Percentiles rank a stretch among this genome's conserved stretches.
These are phyloP conservation scores for Eucalyptus curtisii DNA, from an alignment of 345 rosid genomes.

Conservation along the genomic window DNA sequence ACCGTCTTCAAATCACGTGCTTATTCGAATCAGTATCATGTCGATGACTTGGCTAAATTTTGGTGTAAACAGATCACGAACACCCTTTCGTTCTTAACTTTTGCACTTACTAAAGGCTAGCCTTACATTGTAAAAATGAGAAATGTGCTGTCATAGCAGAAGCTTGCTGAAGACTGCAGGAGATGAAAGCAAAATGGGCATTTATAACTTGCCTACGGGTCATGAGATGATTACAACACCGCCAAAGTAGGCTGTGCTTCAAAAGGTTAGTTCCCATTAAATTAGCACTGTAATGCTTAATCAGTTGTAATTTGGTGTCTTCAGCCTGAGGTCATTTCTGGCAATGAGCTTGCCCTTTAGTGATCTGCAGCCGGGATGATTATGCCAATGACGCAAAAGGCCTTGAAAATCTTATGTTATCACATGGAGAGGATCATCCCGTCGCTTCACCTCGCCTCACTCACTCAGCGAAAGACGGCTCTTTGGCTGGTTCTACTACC, in stretches of 20 bases:
- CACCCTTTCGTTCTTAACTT: not conserved
- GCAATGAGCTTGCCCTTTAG: not conserved
- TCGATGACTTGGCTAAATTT: not conserved
- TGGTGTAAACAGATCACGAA: not conserved
- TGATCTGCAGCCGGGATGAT: not conserved
- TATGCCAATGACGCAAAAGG: not conserved
- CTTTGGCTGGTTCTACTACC: constrained; percentile 36
- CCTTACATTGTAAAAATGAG: not conserved
- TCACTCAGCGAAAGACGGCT: constrained; percentile 37
- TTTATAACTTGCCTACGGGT: not conserved
- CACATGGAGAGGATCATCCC: not conserved
- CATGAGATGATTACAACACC: not conserved
- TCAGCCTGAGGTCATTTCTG: not conserved
- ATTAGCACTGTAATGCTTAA: not conserved
- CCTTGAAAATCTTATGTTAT: not conserved
- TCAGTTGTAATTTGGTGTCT: not conserved
- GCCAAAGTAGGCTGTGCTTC: not conserved
- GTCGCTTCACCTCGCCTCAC: not conserved
- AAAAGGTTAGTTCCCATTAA: not conserved
- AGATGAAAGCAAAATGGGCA: not conserved
- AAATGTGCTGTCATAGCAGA: not conserved
- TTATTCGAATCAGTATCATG: not conserved
- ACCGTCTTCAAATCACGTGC: not conserved
- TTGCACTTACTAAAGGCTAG: not conserved
- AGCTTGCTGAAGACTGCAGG: not conserved